Evolutionary conservation across 441 rosid genomes (phyloP).

Genomic region (Pelargonium fulgidum): DNA sequence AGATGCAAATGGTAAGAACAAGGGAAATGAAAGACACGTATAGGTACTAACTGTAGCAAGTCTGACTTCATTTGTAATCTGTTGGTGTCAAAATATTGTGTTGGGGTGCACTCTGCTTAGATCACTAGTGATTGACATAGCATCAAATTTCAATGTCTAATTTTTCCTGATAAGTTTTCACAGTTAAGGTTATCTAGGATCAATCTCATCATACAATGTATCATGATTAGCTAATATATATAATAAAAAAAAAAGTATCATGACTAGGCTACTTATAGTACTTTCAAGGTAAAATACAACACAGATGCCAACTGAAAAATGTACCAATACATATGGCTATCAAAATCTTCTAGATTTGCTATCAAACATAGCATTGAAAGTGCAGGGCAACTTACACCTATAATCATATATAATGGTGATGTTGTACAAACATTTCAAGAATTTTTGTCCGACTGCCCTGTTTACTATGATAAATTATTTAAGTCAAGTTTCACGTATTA

Average conservation of each 20-base stretch:
- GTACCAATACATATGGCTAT: no score
- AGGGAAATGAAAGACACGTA: not conserved
- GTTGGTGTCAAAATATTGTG: not conserved
- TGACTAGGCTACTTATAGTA: not conserved
- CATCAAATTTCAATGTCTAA: not conserved
- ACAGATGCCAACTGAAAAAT: not conserved
- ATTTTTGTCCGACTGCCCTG: no score
- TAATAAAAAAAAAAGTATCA: no score
- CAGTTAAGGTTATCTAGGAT: not conserved
- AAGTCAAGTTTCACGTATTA: no score
- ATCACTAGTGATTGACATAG: not conserved
- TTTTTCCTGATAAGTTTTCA: not conserved
- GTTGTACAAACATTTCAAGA: no score
- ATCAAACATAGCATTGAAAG: no score
- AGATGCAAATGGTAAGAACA: not conserved
- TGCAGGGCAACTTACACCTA: no score
- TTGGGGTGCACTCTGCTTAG: not conserved
- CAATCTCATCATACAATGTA: not conserved
- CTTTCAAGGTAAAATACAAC: not conserved
- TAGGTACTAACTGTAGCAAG: not conserved
- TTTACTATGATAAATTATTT: no score
- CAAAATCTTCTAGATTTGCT: no score
- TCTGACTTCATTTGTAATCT: not conserved
- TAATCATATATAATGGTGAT: no score
- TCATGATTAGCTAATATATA: not conserved